These are phyloP conservation scores for Aspergillus saccharolyticus DNA, from an alignment of 495 filamentous ascomycete genomes.

Conservation along the genomic window DNA sequence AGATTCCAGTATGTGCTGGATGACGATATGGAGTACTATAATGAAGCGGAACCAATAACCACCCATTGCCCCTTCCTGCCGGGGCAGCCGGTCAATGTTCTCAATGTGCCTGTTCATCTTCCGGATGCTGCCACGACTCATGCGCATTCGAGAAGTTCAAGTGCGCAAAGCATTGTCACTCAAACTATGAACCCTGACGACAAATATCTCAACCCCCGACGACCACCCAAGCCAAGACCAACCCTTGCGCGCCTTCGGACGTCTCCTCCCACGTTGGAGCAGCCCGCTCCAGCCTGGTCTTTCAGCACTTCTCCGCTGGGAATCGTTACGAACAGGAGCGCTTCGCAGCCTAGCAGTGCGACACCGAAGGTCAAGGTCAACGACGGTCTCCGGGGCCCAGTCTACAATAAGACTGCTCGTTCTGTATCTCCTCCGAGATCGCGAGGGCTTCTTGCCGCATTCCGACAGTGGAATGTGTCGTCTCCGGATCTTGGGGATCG, in stretches of 20 bases:
- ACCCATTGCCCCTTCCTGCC: constrained; percentile 80
- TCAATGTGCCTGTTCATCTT: constrained; percentile 70
- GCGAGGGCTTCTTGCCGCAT: constrained; percentile 32
- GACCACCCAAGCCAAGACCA: constrained; percentile 46
- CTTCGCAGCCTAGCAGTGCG: constrained; percentile 37
- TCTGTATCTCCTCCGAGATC: constrained; percentile 41
- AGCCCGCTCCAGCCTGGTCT: constrained; percentile 23
- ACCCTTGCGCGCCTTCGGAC: constrained; percentile 48
- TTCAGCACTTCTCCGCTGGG: constrained; percentile 25
- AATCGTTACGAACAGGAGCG: constrained; percentile 23
- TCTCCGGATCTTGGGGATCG: constrained; percentile 17
- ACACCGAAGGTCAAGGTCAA: constrained; percentile 14
- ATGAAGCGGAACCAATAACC: constrained; percentile 64
- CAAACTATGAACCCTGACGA: constrained; percentile 75
- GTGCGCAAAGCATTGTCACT: constrained; percentile 42
- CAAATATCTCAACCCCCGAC: constrained; percentile 65
- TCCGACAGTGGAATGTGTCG: constrained; percentile 29
- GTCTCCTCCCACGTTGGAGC: constrained; percentile 47
- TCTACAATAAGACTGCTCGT: constrained; percentile 30
- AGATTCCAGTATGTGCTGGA: constrained; percentile 68
- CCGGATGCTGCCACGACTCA: constrained; percentile 39
- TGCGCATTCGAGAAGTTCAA: constrained; percentile 32
- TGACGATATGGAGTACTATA: constrained; percentile 66
- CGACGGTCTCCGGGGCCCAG: constrained; percentile 7
- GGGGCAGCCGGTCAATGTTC: constrained; percentile 76